Percentiles rank a stretch among this genome's conserved stretches.
These are phyloP conservation scores for Eudorina sp. DNA, from an alignment of 139 green algal species.

Conservation along the genomic window DNA sequence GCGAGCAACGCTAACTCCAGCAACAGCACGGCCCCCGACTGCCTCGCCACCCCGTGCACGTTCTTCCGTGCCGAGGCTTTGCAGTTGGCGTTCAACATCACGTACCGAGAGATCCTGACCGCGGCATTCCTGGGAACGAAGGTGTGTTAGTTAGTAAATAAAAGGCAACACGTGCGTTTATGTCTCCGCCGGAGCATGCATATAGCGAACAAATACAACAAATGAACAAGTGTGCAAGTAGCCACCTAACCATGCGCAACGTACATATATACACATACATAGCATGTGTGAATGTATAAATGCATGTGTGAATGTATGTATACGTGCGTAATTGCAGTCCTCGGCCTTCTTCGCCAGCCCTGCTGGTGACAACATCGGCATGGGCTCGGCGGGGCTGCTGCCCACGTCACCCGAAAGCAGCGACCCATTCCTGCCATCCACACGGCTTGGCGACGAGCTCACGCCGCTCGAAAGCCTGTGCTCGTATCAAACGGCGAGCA, in stretches of 20 bases:
- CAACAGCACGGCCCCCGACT: neutral
- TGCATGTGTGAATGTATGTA: no score
- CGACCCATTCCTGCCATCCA: neutral
- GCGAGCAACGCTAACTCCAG: no score
- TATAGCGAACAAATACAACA: no score
- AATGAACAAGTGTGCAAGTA: no score
- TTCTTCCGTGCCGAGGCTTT: neutral
- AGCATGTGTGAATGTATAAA: no score
- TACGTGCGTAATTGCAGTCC: neutral
- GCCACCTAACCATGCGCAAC: no score
- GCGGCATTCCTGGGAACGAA: neutral
- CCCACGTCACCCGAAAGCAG: neutral
- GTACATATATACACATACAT: no score
- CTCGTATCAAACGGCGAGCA: neutral
- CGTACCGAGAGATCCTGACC: neutral
- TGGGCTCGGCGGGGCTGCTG: neutral
- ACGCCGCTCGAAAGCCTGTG: constrained; percentile 1
- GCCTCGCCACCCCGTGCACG: neutral
- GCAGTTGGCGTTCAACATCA: constrained; percentile 12
- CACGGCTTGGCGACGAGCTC: neutral
- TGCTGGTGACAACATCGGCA: neutral
- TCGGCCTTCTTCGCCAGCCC: neutral
- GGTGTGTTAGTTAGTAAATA: no score
- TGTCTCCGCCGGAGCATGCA: no score
- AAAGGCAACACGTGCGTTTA: no score